Conservation (phyloP, 345 rosid genomes). For the Diplotaxis tenuifolia region DNA sequence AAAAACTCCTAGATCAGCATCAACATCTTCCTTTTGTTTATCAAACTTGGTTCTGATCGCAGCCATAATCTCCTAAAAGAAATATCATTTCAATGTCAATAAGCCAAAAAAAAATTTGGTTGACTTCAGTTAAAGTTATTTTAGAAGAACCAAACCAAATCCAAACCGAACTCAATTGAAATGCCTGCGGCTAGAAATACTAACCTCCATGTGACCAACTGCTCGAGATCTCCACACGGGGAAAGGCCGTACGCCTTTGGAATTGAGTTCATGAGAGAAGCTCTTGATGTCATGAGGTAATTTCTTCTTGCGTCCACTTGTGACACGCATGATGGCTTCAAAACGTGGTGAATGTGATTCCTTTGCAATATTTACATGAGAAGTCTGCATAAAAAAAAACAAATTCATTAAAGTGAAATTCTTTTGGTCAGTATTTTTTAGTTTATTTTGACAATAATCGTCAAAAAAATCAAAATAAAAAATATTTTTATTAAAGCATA, state of each 20-base stretch:
- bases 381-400: no score
- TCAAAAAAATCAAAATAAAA: no score
- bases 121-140: no score
- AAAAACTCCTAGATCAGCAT: conserved; percentile 81
- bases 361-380: conserved; percentile 63
- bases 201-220: conserved; percentile 86
- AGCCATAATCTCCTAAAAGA: conserved; percentile 70
- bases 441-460: no score
- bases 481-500: no score
- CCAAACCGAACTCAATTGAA: no score
- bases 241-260: conserved; percentile 92
- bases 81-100: neutral
- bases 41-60: conserved; percentile 83
- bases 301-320: conserved; percentile 82
- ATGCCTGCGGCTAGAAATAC: no score
- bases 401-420: no score
- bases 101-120: neutral
- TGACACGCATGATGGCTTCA: conserved; percentile 78
- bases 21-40: conserved; percentile 85
- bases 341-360: conserved; percentile 85
- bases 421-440: no score
- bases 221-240: conserved; percentile 89
- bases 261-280: conserved; percentile 96
- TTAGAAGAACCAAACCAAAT: no score
- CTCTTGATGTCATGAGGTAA: conserved; percentile 84